phyloP scores from a whole-genome alignment of 495 filamentous ascomycete genomes.

The Daldinia decipiens region DNA sequence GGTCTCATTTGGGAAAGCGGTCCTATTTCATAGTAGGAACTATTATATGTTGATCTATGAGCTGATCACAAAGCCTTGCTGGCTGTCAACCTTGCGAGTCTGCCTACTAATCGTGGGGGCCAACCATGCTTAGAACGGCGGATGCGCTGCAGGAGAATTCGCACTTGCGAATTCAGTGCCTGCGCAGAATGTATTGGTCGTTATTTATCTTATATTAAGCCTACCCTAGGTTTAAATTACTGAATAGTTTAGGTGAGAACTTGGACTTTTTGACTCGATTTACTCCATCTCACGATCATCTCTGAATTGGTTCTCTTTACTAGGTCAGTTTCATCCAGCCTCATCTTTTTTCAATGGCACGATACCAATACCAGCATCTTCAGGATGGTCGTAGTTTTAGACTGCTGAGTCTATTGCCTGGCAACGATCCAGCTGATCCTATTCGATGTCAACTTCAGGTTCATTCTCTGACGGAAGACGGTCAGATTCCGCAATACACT shows the following conservation, averaged over 20 bases:
- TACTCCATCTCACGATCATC: not conserved
- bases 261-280: not conserved
- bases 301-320: not conserved
- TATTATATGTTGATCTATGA: not conserved
- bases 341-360: not conserved
- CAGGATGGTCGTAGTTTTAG: conserved; percentile 3
- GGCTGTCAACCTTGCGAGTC: conserved; percentile 11
- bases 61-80: not conserved
- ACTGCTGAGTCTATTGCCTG: conserved; percentile 7
- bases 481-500: conserved; percentile 9
- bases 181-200: not conserved
- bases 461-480: conserved; percentile 13
- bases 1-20: not conserved
- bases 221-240: not conserved
- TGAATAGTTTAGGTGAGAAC: not conserved
- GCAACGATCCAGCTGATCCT: conserved; percentile 12
- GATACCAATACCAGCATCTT: conserved; percentile 5
- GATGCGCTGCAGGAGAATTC: conserved; percentile 5
- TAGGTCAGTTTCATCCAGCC: conserved; percentile 8
- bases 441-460: conserved; percentile 17
- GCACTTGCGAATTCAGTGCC: not conserved
- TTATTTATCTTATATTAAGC: conserved; percentile 1
- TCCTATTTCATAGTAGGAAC: not conserved
- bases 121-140: not conserved
- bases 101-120: not conserved